Evolutionary conservation across 164 flowering plant species (phyloP).

Genomic region (Umbellularia californica): DNA sequence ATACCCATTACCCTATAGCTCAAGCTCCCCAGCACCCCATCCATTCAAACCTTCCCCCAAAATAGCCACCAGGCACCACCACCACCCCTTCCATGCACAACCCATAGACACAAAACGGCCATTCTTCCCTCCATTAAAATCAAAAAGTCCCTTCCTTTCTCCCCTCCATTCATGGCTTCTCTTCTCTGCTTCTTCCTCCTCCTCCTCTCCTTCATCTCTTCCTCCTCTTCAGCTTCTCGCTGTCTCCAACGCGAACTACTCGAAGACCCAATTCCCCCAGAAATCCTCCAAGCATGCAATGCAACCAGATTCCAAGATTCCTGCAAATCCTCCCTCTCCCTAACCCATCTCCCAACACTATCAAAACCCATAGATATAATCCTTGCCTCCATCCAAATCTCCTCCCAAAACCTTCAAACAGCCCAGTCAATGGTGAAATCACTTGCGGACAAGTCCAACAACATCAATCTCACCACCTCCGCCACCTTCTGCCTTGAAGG

Average conservation of each 20-base stretch:
- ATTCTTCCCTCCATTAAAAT: neutral
- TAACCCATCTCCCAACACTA: conserved; percentile 27
- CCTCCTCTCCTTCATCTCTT: neutral
- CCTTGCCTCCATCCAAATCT: conserved; percentile 37
- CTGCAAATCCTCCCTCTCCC: conserved; percentile 39
- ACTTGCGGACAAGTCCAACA: conserved; percentile 26
- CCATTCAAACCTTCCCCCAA: neutral
- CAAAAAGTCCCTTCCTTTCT: neutral
- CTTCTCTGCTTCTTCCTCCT: neutral
- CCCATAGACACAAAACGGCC: neutral
- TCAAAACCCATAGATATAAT: conserved; percentile 38
- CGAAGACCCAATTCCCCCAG: too few species aligned
- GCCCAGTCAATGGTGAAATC: conserved; percentile 43
- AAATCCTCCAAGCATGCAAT: conserved; percentile 42
- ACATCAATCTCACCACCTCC: conserved; percentile 50
- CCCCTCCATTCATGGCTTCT: neutral
- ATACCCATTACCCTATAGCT: too few species aligned
- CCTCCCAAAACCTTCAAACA: conserved; percentile 38
- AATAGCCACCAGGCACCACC: neutral
- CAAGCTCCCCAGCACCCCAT: neutral
- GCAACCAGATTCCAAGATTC: conserved; percentile 54
- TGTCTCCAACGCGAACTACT: neutral
- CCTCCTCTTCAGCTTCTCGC: neutral
- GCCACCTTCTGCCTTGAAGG: conserved; percentile 52
- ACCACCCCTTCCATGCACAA: neutral